phyloP scores from a whole-genome alignment of 257 asterid genomes.

The Solanum arcanum region DNA sequence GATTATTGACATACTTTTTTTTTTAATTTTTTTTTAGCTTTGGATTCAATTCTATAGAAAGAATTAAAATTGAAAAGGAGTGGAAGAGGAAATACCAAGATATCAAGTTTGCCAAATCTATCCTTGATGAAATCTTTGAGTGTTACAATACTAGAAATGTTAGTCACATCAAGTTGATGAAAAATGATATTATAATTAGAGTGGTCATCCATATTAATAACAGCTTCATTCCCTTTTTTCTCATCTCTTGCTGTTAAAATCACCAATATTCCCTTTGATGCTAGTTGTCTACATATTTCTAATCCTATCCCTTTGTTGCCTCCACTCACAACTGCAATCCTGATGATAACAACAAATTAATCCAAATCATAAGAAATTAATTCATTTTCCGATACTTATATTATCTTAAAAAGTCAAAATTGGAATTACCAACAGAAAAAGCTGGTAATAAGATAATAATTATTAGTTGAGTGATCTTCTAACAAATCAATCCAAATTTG shows the following conservation, averaged over 20 bases:
- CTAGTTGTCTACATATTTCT: constrained; percentile 29
- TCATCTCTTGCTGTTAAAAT: constrained; percentile 37
- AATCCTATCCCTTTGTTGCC: constrained; percentile 40
- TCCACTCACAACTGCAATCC: constrained; percentile 45
- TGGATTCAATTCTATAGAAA: not conserved
- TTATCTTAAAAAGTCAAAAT: not conserved
- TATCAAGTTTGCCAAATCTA: constrained; percentile 36
- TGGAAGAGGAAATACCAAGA: constrained; percentile 19
- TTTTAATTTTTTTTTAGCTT: not conserved
- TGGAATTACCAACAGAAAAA: not conserved
- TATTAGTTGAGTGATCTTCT: not conserved
- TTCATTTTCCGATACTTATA: fast-evolving
- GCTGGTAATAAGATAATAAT: not conserved
- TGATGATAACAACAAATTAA: not conserved
- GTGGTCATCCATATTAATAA: not conserved
- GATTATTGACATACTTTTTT: not conserved
- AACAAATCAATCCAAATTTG: not conserved
- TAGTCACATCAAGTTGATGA: constrained; percentile 43
- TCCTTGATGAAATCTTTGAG: constrained; percentile 24
- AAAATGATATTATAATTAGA: constrained; percentile 18
- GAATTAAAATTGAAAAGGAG: not conserved
- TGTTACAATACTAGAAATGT: constrained; percentile 15
- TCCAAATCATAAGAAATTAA: not conserved
- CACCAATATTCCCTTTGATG: constrained; percentile 26
- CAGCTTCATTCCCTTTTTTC: constrained; percentile 29